Conservation (phyloP, 495 filamentous ascomycete species). For the Penicillium canescens region DNA sequence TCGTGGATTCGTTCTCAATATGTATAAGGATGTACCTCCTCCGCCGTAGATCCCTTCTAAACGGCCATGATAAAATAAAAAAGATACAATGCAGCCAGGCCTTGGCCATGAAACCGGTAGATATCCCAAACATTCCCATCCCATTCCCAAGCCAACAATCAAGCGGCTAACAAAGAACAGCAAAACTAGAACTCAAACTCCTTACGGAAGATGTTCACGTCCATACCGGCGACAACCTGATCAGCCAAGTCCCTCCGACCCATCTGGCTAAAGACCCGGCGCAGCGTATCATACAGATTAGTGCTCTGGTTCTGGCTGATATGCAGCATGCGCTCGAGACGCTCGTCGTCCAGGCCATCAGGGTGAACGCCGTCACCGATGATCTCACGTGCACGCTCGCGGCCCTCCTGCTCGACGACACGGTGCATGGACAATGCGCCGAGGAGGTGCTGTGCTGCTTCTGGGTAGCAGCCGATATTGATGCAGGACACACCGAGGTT, state of each 20-base stretch:
- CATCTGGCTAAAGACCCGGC: slow-evolving; percentile 95
- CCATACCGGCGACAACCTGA: slow-evolving; percentile 81
- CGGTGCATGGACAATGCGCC: slow-evolving; percentile 96
- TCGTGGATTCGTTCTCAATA: not conserved
- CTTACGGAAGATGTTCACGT: slow-evolving; percentile 83
- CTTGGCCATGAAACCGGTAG: slow-evolving; percentile 4
- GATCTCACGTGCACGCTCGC: slow-evolving; percentile 81
- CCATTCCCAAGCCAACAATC: too few species aligned
- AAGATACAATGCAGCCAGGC: slow-evolving; percentile 19
- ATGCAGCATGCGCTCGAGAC: slow-evolving; percentile 75
- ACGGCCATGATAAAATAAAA: slow-evolving; percentile 2
- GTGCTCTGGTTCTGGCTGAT: slow-evolving; percentile 88
- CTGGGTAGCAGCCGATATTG: slow-evolving; percentile 91
- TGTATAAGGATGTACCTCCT: not conserved
- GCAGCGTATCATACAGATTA: slow-evolving; percentile 89
- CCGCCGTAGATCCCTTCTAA: slow-evolving; percentile 2
- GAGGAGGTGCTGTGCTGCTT: slow-evolving; percentile 93
- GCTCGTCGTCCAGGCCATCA: slow-evolving; percentile 59
- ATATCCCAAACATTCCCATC: slow-evolving; percentile 1
- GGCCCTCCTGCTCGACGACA: slow-evolving; percentile 80
- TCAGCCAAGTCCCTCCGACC: slow-evolving; percentile 83
- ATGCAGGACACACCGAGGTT: slow-evolving; percentile 97
- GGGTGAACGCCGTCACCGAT: slow-evolving; percentile 58
- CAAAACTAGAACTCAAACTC: slow-evolving; percentile 71
- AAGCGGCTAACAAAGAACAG: slow-evolving; percentile 2